phyloP scores from a whole-genome alignment of 306 rosid species.

The Nissolia schottii region DNA sequence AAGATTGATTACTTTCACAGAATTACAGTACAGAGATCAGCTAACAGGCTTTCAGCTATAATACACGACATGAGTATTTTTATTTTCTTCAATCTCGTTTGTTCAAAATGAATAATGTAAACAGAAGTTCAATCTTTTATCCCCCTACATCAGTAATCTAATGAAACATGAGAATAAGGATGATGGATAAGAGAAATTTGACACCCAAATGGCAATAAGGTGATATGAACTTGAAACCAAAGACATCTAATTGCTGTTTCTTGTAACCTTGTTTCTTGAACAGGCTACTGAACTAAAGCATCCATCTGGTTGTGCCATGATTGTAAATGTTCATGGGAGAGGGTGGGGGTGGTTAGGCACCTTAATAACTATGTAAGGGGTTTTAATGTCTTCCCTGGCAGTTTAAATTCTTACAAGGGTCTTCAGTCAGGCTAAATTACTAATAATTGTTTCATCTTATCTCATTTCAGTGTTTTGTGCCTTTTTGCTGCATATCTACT shows the following conservation, averaged over 20 bases:
- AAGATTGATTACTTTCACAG: slow-evolving; percentile 2
- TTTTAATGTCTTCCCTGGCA: background rate
- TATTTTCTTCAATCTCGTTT: background rate
- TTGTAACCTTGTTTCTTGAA: slow-evolving; percentile 24
- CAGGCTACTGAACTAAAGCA: slow-evolving; percentile 81
- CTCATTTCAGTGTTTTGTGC: slow-evolving; percentile 60
- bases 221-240: slow-evolving; percentile 2
- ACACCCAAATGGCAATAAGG: background rate
- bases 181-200: background rate
- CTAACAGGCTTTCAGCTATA: background rate
- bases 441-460: slow-evolving; percentile 27
- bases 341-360: slow-evolving; percentile 86
- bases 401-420: slow-evolving; percentile 9
- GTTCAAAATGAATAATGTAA: slow-evolving; percentile 4
- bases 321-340: slow-evolving; percentile 43
- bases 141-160: background rate
- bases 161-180: background rate
- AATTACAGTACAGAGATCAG: background rate
- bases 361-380: slow-evolving; percentile 55
- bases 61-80: background rate
- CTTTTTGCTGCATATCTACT: slow-evolving; percentile 71
- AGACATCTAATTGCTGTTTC: background rate
- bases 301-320: slow-evolving; percentile 88
- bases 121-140: background rate
- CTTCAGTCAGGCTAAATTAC: background rate